These are phyloP conservation scores for Fonsecaea erecta DNA, from an alignment of 2,329 filamentous ascomycete species.

Conservation along the genomic window DNA sequence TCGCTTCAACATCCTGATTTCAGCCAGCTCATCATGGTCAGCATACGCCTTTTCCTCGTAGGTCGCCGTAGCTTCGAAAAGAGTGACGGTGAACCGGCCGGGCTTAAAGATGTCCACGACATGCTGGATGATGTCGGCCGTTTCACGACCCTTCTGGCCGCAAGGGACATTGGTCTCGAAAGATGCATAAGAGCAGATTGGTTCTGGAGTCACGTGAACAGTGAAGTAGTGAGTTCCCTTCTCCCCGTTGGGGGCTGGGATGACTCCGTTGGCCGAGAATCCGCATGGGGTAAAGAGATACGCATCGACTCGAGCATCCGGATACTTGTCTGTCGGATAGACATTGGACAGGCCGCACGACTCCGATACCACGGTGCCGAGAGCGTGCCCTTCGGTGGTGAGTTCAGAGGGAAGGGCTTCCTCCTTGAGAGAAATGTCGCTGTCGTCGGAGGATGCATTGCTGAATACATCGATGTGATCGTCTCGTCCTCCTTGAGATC, in stretches of 20 bases:
- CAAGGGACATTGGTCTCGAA: constrained; percentile 98
- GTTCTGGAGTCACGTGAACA: constrained; percentile 96
- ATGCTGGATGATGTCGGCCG: constrained; percentile 87
- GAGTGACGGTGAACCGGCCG: constrained; percentile 93
- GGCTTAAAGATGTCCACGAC: constrained; percentile 96
- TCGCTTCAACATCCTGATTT: constrained; percentile 50
- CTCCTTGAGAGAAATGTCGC: constrained; percentile 62
- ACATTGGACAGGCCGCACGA: constrained; percentile 85
- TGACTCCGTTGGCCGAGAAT: constrained; percentile 94
- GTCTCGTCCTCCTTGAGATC: constrained; percentile 65
- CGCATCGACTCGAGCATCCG: constrained; percentile 90
- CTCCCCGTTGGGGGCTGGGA: constrained; percentile 71
- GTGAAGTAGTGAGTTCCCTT: constrained; percentile 88
- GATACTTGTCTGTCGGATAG: constrained; percentile 84
- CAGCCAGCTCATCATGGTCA: constrained; percentile 41
- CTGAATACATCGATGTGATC: constrained; percentile 76
- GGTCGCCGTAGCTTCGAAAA: constrained; percentile 83
- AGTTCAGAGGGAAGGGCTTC: constrained; percentile 70
- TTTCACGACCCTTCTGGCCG: constrained; percentile 83
- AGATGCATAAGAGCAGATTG: constrained; percentile 94
- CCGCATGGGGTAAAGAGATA: constrained; percentile 97
- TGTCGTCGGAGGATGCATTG: constrained; percentile 69
- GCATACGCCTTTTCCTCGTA: constrained; percentile 48
- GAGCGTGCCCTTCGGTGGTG: constrained; percentile 89
- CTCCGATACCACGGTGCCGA: constrained; percentile 91